Percentiles rank a stretch among this genome's conserved stretches.
Conservation (phyloP, 306 rosid genomes). For the Purshia tridentata region DNA sequence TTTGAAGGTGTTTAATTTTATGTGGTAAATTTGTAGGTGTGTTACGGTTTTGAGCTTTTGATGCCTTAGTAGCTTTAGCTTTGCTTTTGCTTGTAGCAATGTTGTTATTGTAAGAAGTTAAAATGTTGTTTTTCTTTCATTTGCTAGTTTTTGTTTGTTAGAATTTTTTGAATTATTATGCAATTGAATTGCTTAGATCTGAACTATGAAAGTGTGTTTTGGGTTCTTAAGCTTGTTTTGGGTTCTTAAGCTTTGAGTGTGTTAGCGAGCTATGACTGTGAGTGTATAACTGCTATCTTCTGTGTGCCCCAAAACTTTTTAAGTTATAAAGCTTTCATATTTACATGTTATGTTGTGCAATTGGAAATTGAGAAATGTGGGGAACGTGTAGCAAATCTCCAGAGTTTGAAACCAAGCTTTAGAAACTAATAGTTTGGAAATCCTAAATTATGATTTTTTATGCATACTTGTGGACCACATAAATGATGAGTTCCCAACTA, state of each 20-base stretch:
- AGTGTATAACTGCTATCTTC: neutral
- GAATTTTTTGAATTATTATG: neutral
- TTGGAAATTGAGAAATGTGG: slow-evolving; percentile 14
- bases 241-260: slow-evolving; percentile 26
- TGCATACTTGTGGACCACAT: neutral
- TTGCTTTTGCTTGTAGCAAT: neutral
- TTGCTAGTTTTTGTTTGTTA: neutral
- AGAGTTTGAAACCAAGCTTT: neutral
- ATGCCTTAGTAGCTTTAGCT: neutral
- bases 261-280: neutral
- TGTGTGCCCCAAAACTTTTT: neutral
- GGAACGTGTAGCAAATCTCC: neutral
- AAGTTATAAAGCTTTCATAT: neutral
- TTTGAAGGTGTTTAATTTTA: neutral
- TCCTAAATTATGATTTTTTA: neutral
- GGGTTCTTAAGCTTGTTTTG: slow-evolving; percentile 28
- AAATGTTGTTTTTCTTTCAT: neutral
- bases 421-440: neutral
- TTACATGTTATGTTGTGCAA: neutral
- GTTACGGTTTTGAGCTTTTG: neutral
- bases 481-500: neutral
- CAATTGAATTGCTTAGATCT: slow-evolving; percentile 43
- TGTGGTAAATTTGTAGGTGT: neutral
- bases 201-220: slow-evolving; percentile 26
- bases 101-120: neutral